Base-by-base conservation (phyloP, 2,329 filamentous ascomycete species). In the Exophiala phaeomuriformis region DNA sequence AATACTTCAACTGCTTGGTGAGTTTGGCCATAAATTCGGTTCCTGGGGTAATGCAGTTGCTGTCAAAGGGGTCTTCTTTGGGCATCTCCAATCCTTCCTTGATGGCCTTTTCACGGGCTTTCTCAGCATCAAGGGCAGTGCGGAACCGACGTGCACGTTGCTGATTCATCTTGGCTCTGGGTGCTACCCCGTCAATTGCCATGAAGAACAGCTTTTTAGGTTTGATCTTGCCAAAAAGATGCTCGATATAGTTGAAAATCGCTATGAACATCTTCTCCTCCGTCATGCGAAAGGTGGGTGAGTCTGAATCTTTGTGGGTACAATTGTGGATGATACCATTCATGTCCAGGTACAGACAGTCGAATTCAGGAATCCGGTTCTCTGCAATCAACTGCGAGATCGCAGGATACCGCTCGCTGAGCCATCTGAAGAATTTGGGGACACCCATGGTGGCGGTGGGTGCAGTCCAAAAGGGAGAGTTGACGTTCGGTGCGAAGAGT, bases 301-400 rank as follows among this genome's bases (percentile, higher is more conserved):
- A 90, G 67, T 94, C 90, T 28, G 88, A 85, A 72, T 98, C 91
- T 67, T 93, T 95, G 74, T 98, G 93, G 52, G 93, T 98, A 71
- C 93, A 98, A 71, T 98, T 98, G 73, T 98, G 91, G 66, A 98
- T 98, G 70, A 98, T 98, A 63, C 93, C 93, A 72, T 98, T 98
- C 93, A 98, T 98, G 67, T 75, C 73, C 41, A 74, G 66, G 63
- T 98, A 98, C 58, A 98, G 83, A 72, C 88, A 93, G 72, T 98
- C 93, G 73, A 98, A 98, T 72, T 98, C 94, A 61, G 93, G 93
- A 71, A 98, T 98, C 65, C 93, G 86, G 72, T 96, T 98, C 76
- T 98, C 93, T 51, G 91, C 90, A 68, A 98, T 98, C 65, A 98
- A 79, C 77, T 97, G 91, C 49, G 93, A 98, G 71, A 98, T 98